Base-by-base conservation (phyloP, 2,329 filamentous ascomycete species). In the Phyllosticta citribraziliensis region DNA sequence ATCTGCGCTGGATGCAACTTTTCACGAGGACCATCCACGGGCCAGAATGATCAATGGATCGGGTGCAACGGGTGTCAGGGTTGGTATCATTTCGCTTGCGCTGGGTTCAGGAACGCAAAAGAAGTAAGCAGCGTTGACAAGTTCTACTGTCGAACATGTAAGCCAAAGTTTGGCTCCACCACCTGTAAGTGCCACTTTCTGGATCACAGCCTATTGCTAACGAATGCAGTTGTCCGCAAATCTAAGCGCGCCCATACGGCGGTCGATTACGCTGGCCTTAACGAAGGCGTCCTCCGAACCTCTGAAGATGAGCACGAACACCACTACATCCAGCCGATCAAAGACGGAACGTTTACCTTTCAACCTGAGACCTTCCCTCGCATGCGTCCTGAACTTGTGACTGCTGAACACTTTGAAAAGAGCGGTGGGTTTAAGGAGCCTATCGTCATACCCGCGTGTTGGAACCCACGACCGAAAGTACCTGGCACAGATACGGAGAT, bases 51-150 rank as follows among this genome's bases (percentile, higher is more conserved):
- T 64, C 78, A 82, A 60, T 88, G 85, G 85, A 85, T 88, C 64
- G 82, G 81, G 52, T 88, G 85, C 68, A 84, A 88, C 70, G 84
- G 83, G 25, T 88, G 85, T 73, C 85, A 86, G 68, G 78, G 78
- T 61, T 88, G 85, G 85, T 87, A 84, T 67, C 85, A 88, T 72
- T 84, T 84, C 63, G 80, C 83, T 58, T 88, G 85, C 69, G 84
- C 84, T 56, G 84, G 84, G 2, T 86, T 88, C 71, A 83, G 82
- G 69, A 85, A 79, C 66, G 83, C 84, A 65, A 78, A 81, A 25
- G 84, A 87, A 68, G 81, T 86, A 35, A 80, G 83, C 61, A 83
- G 82, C 58, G 83, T 88, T 53, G 85, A 88, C 74, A 88, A 87
- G 69, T 88, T 83, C 68, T 85, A 86, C 67, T 88, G 85, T 70